Base-by-base conservation (phyloP, 441 rosid species). In the Theobroma grandiflorum region DNA sequence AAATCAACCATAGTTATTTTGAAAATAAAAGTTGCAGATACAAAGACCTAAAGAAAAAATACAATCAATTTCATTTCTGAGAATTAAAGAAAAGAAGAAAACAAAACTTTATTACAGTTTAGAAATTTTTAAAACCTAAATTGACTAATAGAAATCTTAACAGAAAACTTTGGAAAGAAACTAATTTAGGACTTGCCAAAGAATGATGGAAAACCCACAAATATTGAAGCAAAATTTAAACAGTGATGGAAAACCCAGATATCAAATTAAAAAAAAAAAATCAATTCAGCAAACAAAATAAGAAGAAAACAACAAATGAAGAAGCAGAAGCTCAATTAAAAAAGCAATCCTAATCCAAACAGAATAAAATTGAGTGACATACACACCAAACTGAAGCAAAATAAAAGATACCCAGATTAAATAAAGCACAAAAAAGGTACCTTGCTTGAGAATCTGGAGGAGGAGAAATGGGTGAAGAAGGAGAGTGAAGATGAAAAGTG, bases 401-500 rank as follows among this genome's bases (percentile, higher is more conserved):
- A 63, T 6, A 20, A 77, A 82, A 73, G 50, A 37, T 64, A 63
- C 37, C 76, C n/a, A 12, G n/a, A 26, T 38, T 42, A 49, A 33
- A 50, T 18, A 47, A n/a, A 59, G 37, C 57, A 74, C 9, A 2
- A 71, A 65, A 53, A n/a, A 66, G 52, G 74, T 84, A 86, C 90
- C 87, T 18, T 78, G 85, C 82, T 64, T 80, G 86, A 14, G 82
- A 80, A 66, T 59, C 79, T 26, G 38, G 59, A 67, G 84, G 11
- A 62, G 78, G 71, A 59, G 89, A 50, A 76, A 31, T 69, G 58
- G 74, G 3, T 50, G 85, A 69, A 53, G 78, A 67, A 71, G 75
- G 37, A 57, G 86, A 59, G 37, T 38, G 5, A 22, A 55, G 11
- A 20, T 82, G 55, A n/a, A 83, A 64, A 22, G 86, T 58, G 45